Evolutionary conservation across 805 yeast species (phyloP).

Genomic region (Ogataea chonburiensis): DNA sequence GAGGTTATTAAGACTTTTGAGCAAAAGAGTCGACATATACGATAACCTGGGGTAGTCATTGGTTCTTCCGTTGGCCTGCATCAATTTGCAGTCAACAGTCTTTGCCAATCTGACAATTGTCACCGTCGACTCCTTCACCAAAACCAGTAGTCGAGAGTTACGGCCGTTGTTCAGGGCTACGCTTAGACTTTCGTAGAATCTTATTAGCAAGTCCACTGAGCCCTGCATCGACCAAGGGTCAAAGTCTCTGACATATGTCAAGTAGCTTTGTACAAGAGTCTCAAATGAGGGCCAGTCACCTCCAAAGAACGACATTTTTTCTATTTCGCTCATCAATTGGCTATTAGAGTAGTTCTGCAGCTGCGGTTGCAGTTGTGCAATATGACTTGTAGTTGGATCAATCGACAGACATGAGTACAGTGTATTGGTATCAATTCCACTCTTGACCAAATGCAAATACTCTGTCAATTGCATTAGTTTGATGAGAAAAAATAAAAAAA

Average conservation of each 20-base stretch:
- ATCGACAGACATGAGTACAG: constrained; percentile 21
- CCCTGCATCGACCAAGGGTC: constrained; percentile 55
- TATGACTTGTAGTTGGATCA: constrained; percentile 23
- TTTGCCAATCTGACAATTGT: constrained; percentile 46
- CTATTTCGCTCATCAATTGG: constrained; percentile 27
- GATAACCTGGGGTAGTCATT: constrained; percentile 43
- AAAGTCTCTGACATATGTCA: constrained; percentile 46
- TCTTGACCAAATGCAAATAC: constrained; percentile 15
- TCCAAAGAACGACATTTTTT: constrained; percentile 31
- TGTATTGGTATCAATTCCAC: constrained; percentile 6
- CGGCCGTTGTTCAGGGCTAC: constrained; percentile 47
- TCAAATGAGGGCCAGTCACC: constrained; percentile 46
- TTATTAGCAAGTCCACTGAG: constrained; percentile 54
- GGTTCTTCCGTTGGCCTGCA: constrained; percentile 33
- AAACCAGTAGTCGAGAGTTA: constrained; percentile 38
- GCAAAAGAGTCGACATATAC: constrained; percentile 45
- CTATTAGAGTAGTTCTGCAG: constrained; percentile 26
- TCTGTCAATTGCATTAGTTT: constrained; percentile 13
- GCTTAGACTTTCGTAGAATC: constrained; percentile 46
- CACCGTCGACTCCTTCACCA: constrained; percentile 38
- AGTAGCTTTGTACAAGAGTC: constrained; percentile 41
- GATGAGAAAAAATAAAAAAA: background rate
- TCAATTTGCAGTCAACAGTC: constrained; percentile 41
- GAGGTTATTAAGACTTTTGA: constrained; percentile 50
- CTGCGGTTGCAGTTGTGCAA: constrained; percentile 28